Evolutionary conservation across 2,329 filamentous ascomycete species (phyloP).

Genomic region (Nemania bipapillata): DNA sequence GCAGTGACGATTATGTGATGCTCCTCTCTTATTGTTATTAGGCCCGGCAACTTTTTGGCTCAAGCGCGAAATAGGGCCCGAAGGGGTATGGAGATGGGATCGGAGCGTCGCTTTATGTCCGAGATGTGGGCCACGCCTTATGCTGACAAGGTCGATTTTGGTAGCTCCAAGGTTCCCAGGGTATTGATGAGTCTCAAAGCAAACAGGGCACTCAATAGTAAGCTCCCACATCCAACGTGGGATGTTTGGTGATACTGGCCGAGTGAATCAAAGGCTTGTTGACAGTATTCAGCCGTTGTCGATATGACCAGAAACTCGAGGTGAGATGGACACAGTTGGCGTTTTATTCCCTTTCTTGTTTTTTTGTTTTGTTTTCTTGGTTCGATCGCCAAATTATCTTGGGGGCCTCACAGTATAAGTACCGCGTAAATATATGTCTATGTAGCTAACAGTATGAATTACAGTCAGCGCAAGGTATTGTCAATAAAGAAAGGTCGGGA

Average conservation of each 20-base stretch:
- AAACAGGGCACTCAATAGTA: conserved; percentile 42
- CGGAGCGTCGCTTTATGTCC: conserved; percentile 50
- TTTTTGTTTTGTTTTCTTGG: neutral
- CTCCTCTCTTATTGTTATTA: conserved; percentile 44
- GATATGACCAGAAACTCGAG: neutral
- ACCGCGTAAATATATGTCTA: too few relatives aligned
- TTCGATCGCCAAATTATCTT: neutral
- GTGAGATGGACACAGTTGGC: neutral
- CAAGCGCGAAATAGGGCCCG: conserved; percentile 45
- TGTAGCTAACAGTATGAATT: neutral
- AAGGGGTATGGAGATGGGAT: conserved; percentile 44
- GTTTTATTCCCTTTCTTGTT: neutral
- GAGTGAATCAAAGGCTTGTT: conserved; percentile 14
- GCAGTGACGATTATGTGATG: conserved; percentile 52
- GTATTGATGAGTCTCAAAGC: conserved; percentile 40
- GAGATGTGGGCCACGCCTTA: conserved; percentile 41
- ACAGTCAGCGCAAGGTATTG: neutral
- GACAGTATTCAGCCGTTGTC: conserved; percentile 11
- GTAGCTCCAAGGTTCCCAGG: conserved; percentile 43
- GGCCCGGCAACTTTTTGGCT: conserved; percentile 47
- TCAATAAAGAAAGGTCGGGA: conserved; percentile 9
- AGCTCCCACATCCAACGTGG: conserved; percentile 26
- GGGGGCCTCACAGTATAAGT: neutral
- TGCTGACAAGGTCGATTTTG: conserved; percentile 48
- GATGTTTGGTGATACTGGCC: conserved; percentile 38